Evolutionary conservation across 768 basidiomycete genomes (phyloP).

Genomic region (Cyathus striatus): DNA sequence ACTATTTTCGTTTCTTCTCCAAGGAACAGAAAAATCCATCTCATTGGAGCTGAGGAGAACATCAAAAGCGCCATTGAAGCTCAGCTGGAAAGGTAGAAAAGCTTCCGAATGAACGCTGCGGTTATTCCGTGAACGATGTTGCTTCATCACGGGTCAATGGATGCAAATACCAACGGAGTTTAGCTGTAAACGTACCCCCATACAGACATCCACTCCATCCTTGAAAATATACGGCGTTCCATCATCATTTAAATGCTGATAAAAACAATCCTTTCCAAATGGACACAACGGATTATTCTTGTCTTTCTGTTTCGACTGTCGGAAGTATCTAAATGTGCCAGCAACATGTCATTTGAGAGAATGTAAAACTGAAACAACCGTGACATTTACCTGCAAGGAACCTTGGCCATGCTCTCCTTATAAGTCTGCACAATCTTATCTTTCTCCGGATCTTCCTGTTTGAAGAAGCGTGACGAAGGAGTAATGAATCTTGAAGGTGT

Average conservation of each 20-base stretch:
- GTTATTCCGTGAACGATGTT: not conserved
- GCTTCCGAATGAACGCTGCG: too few species aligned
- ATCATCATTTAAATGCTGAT: conserved; percentile 63
- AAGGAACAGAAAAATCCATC: too few species aligned
- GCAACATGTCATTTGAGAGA: too few species aligned
- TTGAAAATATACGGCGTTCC: conserved; percentile 55
- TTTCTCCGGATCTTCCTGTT: conserved; percentile 50
- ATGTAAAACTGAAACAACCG: too few species aligned
- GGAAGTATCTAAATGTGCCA: conserved; percentile 62
- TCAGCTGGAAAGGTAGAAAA: too few species aligned
- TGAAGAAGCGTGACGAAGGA: conserved; percentile 67
- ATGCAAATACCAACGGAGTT: not conserved
- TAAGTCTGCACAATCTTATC: conserved; percentile 46
- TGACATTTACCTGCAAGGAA: conserved; percentile 61
- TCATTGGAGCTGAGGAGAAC: too few species aligned
- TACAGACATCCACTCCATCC: conserved; percentile 47
- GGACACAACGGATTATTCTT: conserved; percentile 56
- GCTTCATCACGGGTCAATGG: not conserved
- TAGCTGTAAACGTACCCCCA: conserved; percentile 36
- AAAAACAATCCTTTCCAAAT: conserved; percentile 80
- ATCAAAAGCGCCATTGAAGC: not conserved
- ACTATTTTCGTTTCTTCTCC: too few species aligned
- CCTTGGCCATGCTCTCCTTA: conserved; percentile 66
- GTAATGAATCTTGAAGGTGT: conserved; percentile 60
- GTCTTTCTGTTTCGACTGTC: conserved; percentile 36